These are phyloP conservation scores for Dipodascus geniculatus DNA, from an alignment of 805 yeast genomes.

Conservation along the genomic window DNA sequence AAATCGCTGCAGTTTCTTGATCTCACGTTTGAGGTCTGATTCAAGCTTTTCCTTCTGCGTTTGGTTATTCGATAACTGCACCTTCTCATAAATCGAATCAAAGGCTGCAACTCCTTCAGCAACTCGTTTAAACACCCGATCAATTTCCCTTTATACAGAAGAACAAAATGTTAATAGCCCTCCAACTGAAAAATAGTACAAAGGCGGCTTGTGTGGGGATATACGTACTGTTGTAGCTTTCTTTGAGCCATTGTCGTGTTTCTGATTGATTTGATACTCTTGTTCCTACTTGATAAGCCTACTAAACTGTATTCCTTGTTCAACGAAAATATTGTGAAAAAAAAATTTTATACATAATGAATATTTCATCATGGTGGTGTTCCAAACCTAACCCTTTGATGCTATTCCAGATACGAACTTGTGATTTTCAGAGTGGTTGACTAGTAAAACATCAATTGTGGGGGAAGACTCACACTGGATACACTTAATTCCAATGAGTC, in stretches of 20 bases:
- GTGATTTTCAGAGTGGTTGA: neutral
- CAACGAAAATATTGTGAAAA: neutral
- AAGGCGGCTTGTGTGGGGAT: neutral
- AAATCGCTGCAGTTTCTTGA: slow-evolving; percentile 83
- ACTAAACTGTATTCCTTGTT: neutral
- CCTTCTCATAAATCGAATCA: slow-evolving; percentile 76
- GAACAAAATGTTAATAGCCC: neutral
- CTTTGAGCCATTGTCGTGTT: slow-evolving; percentile 1
- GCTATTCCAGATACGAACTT: neutral
- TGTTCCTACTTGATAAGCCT: neutral
- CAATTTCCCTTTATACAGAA: slow-evolving; percentile 49
- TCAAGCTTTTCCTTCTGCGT: slow-evolving; percentile 92
- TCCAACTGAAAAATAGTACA: neutral
- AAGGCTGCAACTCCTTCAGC: slow-evolving; percentile 82
- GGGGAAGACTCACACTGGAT: no score
- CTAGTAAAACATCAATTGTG: no score
- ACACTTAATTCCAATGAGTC: no score
- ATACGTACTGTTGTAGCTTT: neutral
- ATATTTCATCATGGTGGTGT: neutral
- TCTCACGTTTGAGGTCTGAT: slow-evolving; percentile 83
- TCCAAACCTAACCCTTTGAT: neutral
- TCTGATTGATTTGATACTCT: no score
- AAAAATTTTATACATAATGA: neutral
- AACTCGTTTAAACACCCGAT: slow-evolving; percentile 83
- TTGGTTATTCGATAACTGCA: slow-evolving; percentile 66